Evolutionary conservation across 805 yeast genomes (phyloP).

Genomic region (Vanderwaltozyma tropicalis): DNA sequence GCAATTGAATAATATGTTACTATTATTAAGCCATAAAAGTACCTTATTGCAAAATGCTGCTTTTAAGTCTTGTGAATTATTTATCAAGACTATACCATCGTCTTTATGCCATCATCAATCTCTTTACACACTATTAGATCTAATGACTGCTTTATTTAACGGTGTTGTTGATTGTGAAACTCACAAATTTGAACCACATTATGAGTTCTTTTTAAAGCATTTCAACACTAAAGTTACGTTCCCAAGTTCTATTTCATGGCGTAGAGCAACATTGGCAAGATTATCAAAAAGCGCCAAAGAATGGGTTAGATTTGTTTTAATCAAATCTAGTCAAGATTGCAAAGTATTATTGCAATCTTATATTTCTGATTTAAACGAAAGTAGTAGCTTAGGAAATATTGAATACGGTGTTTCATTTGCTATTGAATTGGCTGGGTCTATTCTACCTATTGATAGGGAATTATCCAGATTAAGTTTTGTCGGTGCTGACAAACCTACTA

Average conservation of each 20-base stretch:
- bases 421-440: slow-evolving; percentile 70
- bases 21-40: slow-evolving; percentile 69
- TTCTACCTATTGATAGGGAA: slow-evolving; percentile 59
- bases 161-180: slow-evolving; percentile 76
- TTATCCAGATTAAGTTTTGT: slow-evolving; percentile 37
- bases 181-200: slow-evolving; percentile 77
- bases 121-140: slow-evolving; percentile 70
- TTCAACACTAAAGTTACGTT: slow-evolving; percentile 28
- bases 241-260: slow-evolving; percentile 70
- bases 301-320: slow-evolving; percentile 57
- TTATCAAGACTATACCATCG: slow-evolving; percentile 62
- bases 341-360: slow-evolving; percentile 73
- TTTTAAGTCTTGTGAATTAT: slow-evolving; percentile 57
- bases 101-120: slow-evolving; percentile 65
- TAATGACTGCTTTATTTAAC: slow-evolving; percentile 65
- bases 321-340: slow-evolving; percentile 57
- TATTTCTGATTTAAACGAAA: slow-evolving; percentile 39
- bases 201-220: slow-evolving; percentile 42
- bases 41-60: slow-evolving; percentile 70
- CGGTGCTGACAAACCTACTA: slow-evolving; percentile 35
- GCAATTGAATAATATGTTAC: slow-evolving; percentile 59
- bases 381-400: slow-evolving; percentile 34
- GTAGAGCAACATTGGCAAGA: slow-evolving; percentile 53
- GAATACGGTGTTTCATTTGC: slow-evolving; percentile 87
- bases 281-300: slow-evolving; percentile 47